phyloP scores from a whole-genome alignment of 306 rosid genomes.

The Boehmeria nivea region DNA sequence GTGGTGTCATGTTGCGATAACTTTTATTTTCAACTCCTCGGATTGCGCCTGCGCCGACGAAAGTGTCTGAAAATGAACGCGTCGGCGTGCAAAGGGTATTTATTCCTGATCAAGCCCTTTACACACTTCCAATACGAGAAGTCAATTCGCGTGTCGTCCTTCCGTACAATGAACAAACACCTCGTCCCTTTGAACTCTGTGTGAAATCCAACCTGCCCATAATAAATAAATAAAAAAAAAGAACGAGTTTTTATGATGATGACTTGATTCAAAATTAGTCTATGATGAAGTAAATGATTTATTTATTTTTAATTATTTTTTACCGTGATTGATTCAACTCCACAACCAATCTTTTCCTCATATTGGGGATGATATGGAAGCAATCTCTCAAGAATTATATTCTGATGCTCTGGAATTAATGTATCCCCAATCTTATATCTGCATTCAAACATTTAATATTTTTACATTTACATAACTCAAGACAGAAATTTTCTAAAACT shows the following conservation, averaged over 20 bases:
- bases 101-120: slow-evolving; percentile 64
- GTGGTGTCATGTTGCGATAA: too few relatives aligned
- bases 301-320: too few relatives aligned
- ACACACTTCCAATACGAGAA: slow-evolving; percentile 75
- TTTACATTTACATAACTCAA: too few relatives aligned
- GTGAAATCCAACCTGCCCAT: slow-evolving; percentile 52
- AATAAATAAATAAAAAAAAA: not conserved
- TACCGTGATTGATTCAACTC: slow-evolving; percentile 58
- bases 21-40: not conserved
- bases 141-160: slow-evolving; percentile 55
- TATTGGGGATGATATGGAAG: slow-evolving; percentile 60
- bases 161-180: slow-evolving; percentile 55
- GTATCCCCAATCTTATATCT: slow-evolving; percentile 60
- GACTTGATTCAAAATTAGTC: too few relatives aligned
- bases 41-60: slow-evolving; percentile 37
- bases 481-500: too few relatives aligned
- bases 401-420: slow-evolving; percentile 59
- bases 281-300: too few relatives aligned
- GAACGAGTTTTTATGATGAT: not conserved
- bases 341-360: slow-evolving; percentile 53
- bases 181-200: slow-evolving; percentile 52
- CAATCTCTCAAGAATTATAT: slow-evolving; percentile 50
- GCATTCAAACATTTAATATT: not conserved
- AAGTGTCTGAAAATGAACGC: slow-evolving; percentile 67
- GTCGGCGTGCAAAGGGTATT: slow-evolving; percentile 64